Percentiles rank a stretch among this genome's conserved stretches.
These are phyloP conservation scores for Endotrypanum monterogeii DNA, from an alignment of 208 protist genomes.

Conservation along the genomic window DNA sequence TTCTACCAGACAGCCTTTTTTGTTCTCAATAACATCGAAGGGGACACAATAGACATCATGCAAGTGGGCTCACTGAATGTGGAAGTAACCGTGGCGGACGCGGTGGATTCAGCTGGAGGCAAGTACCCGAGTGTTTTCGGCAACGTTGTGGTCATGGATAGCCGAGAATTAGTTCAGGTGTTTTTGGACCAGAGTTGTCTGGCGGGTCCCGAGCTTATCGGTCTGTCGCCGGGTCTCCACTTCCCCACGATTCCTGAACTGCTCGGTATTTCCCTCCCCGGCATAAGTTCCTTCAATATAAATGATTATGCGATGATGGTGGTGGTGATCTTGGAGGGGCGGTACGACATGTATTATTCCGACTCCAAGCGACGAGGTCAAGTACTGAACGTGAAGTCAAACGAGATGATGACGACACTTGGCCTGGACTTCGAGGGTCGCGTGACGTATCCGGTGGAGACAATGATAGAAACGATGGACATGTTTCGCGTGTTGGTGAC, in stretches of 20 bases:
- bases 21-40: constrained; percentile 48
- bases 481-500: constrained; percentile 82
- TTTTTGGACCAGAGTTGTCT: constrained; percentile 43
- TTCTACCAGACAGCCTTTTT: constrained; percentile 42
- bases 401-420: constrained; percentile 54
- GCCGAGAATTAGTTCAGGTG: constrained; percentile 34
- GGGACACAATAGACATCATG: constrained; percentile 37
- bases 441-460: constrained; percentile 64
- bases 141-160: constrained; percentile 92
- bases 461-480: constrained; percentile 56
- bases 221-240: constrained; percentile 11
- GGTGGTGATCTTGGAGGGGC: constrained; percentile 61
- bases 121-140: constrained; percentile 93
- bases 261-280: constrained; percentile 22
- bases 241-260: constrained; percentile 37
- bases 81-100: constrained; percentile 66
- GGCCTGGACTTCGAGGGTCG: constrained; percentile 50
- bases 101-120: constrained; percentile 57
- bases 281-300: constrained; percentile 38
- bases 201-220: constrained; percentile 27
- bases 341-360: constrained; percentile 79
- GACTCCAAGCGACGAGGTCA: constrained; percentile 24
- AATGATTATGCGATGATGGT: constrained; percentile 70
- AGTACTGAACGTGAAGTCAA: constrained; percentile 60
- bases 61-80: constrained; percentile 27